A percentile compares a stretch with the other conserved stretches of the same genome.
phyloP scores from a whole-genome alignment of 2,329 filamentous ascomycete genomes.

The Aspergillus persii region DNA sequence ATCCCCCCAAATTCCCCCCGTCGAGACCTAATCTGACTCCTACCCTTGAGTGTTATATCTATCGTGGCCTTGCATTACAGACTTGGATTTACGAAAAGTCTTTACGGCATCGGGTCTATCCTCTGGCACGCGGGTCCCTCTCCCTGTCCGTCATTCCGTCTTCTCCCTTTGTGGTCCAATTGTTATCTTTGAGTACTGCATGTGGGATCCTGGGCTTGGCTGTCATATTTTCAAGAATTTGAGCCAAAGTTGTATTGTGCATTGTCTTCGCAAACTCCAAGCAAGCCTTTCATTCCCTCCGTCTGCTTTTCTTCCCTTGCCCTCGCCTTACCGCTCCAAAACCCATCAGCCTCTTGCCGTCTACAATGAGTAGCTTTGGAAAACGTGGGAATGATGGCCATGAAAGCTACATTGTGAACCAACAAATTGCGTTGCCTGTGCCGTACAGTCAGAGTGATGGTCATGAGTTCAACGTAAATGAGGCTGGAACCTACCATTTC shows the following conservation, averaged over 20 bases:
- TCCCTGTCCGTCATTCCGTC: too few species aligned
- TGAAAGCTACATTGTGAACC: slow-evolving; percentile 34
- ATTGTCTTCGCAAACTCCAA: neutral
- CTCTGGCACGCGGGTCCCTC: neutral
- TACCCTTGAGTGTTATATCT: neutral
- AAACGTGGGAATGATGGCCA: slow-evolving; percentile 38
- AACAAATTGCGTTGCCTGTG: slow-evolving; percentile 31
- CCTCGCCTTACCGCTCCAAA: neutral
- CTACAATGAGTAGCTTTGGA: slow-evolving; percentile 40
- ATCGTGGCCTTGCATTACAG: neutral
- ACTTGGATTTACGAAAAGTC: neutral
- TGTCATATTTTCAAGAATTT: neutral
- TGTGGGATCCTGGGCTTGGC: neutral
- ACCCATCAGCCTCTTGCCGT: neutral
- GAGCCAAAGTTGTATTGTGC: neutral
- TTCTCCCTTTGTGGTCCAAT: neutral
- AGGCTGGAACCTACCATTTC: slow-evolving; percentile 32
- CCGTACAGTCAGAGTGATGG: slow-evolving; percentile 31
- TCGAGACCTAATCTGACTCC: neutral
- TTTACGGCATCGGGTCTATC: neutral
- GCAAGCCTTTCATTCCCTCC: neutral
- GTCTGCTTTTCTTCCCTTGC: neutral
- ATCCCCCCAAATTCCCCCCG: neutral
- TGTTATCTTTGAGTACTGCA: neutral
- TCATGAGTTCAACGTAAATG: slow-evolving; percentile 31